Conservation (phyloP, 148 eudicot species). For the Agrostemma githago region DNA sequence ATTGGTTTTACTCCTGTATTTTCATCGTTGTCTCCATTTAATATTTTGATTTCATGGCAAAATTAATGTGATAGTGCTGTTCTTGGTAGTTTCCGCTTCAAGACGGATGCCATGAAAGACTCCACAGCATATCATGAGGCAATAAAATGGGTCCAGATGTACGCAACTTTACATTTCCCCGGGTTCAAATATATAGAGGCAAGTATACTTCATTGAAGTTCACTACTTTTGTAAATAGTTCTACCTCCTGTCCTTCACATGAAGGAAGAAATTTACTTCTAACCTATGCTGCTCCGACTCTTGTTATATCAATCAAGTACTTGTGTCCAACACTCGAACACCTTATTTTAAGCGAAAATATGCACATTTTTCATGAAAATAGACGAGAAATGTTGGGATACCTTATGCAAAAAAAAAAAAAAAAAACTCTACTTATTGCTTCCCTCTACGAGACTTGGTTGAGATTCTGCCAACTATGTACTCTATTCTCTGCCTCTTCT, state of each 20-base stretch:
- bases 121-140: background rate
- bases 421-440: background rate
- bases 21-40: background rate
- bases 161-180: background rate
- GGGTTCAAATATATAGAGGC: background rate
- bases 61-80: background rate
- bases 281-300: no score
- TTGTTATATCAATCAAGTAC: background rate
- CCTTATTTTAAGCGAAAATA: no score
- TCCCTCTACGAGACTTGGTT: conserved; percentile 22
- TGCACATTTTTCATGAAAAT: no score
- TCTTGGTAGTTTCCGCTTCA: background rate
- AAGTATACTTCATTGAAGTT: background rate
- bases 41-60: background rate
- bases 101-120: background rate
- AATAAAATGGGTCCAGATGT: background rate
- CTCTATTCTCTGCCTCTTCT: conserved; percentile 7
- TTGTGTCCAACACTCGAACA: no score
- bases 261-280: conserved; percentile 18
- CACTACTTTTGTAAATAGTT: background rate
- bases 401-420: background rate
- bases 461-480: conserved; percentile 22
- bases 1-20: background rate
- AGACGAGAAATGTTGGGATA: no score
- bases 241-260: conserved; percentile 1